phyloP scores from a whole-genome alignment of 495 filamentous ascomycete species.

The Astrocystis sublimbata region DNA sequence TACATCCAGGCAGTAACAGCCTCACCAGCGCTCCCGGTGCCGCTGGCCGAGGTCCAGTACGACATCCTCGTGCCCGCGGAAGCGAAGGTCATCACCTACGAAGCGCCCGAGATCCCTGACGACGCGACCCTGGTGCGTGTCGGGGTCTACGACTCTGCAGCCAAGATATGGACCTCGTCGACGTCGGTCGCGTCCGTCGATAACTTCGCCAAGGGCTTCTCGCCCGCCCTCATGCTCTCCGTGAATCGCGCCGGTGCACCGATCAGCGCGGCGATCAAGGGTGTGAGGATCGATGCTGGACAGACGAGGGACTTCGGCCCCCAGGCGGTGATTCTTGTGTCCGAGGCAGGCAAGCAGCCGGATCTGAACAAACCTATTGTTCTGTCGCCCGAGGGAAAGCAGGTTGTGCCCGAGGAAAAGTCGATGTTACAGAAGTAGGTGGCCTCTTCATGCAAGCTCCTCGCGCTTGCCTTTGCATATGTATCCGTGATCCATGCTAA shows the following conservation, averaged over 20 bases:
- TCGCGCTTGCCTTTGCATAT: neutral
- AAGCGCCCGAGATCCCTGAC: conserved; percentile 47
- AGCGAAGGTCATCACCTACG: conserved; percentile 46
- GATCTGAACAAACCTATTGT: conserved; percentile 67
- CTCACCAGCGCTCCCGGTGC: conserved; percentile 30
- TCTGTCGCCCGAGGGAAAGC: conserved; percentile 60
- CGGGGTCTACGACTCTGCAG: conserved; percentile 48
- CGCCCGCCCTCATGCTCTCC: conserved; percentile 49
- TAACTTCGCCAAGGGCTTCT: conserved; percentile 56
- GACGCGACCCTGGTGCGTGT: conserved; percentile 45
- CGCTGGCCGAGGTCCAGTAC: conserved; percentile 52
- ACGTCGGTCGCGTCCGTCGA: conserved; percentile 47
- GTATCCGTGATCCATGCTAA: conserved; percentile 30
- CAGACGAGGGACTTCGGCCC: conserved; percentile 58
- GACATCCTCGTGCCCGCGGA: conserved; percentile 31
- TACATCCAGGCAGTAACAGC: conserved; percentile 47
- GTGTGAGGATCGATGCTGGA: conserved; percentile 54
- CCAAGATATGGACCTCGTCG: conserved; percentile 46
- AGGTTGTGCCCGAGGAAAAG: conserved; percentile 61
- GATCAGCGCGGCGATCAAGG: conserved; percentile 31
- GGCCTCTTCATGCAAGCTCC: neutral
- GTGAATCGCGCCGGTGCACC: conserved; percentile 43
- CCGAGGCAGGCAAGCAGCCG: conserved; percentile 52
- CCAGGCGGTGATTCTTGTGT: conserved; percentile 51
- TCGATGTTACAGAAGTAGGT: conserved; percentile 70